Percentiles rank a stretch among this genome's conserved stretches.
These are phyloP conservation scores for Canavalia ensiformis DNA, from an alignment of 306 rosid species.

Conservation along the genomic window DNA sequence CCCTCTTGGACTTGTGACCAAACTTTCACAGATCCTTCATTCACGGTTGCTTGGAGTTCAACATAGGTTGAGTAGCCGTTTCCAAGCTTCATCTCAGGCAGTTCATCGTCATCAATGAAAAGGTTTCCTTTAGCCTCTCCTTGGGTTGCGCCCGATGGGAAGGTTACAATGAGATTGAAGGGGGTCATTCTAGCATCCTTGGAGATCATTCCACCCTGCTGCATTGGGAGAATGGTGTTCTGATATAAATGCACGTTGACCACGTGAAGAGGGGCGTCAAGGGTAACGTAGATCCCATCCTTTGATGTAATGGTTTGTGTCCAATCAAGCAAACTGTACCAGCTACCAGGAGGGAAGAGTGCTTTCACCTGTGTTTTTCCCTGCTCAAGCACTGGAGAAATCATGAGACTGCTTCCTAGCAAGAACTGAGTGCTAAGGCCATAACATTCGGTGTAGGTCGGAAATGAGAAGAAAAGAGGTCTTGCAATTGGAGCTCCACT, in stretches of 20 bases:
- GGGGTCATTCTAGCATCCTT: conserved; percentile 91
- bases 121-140: conserved; percentile 86
- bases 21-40: conserved; percentile 71
- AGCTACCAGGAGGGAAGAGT: conserved; percentile 88
- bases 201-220: conserved; percentile 83
- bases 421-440: conserved; percentile 89
- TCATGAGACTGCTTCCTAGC: conserved; percentile 82
- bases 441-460: conserved; percentile 68
- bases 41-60: conserved; percentile 69
- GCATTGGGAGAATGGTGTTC: conserved; percentile 88
- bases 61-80: conserved; percentile 76
- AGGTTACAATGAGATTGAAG: conserved; percentile 69
- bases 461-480: conserved; percentile 94
- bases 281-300: conserved; percentile 68
- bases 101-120: conserved; percentile 81
- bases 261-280: conserved; percentile 82
- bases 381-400: conserved; percentile 88
- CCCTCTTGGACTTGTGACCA: conserved; percentile 94
- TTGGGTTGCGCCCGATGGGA: conserved; percentile 73
- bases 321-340: conserved; percentile 89
- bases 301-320: conserved; percentile 63
- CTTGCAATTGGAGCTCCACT: conserved; percentile 95
- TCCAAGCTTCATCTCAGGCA: conserved; percentile 83
- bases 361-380: conserved; percentile 80
- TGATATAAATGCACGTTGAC: conserved; percentile 95